Base-by-base conservation (phyloP, 495 filamentous ascomycete genomes). In the Podospora pseudopauciseta region DNA sequence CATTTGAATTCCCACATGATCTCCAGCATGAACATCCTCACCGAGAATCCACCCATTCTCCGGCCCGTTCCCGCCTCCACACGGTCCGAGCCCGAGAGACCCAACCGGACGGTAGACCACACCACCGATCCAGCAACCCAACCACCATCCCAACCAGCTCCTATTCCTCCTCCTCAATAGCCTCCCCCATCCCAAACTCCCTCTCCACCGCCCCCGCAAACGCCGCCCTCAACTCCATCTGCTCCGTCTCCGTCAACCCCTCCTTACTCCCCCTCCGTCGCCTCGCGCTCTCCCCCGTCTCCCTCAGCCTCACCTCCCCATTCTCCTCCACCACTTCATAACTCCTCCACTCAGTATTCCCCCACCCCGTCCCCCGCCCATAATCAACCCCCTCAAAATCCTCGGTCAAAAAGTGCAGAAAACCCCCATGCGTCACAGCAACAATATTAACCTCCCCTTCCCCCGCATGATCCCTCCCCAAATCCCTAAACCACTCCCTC, bases 321-420 rank as follows among this genome's bases (percentile, higher is more conserved):
- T 89, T 86, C 60, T 82, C 79, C 54, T 84, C 81, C 27, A 88
- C 83, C 4, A 78, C 80, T 34, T 78, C 78, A 77, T 90, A 97
- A 7, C 86, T 88, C 62, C 94, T 88, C 74, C 84, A 91, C 78
- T 97, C 93, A 13, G 89, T 90, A 77, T 97, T 97, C 11, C 71
- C 70, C 94, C 94, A 97, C 19, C 91, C 92, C 0, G 93, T 96
- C 32, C 92, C 89, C 65, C 79, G 76, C 65, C 84, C 83, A 32
- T 80, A 73, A 57, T 82, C 83, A 70, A 84, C 80, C 15, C 88
- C 91, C 59, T 86, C 82, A 88, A 90, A 97, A 70, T 97, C 93
- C 68, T 93, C 85, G 4, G 92, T 96, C 63, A 98, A 81, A 70
- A 91, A 96, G 75, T 84, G 82, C 66, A 83, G 68, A 60, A 84